Conservation (phyloP, 352 stramenopile species). For the Blastocystis sp. region DNA sequence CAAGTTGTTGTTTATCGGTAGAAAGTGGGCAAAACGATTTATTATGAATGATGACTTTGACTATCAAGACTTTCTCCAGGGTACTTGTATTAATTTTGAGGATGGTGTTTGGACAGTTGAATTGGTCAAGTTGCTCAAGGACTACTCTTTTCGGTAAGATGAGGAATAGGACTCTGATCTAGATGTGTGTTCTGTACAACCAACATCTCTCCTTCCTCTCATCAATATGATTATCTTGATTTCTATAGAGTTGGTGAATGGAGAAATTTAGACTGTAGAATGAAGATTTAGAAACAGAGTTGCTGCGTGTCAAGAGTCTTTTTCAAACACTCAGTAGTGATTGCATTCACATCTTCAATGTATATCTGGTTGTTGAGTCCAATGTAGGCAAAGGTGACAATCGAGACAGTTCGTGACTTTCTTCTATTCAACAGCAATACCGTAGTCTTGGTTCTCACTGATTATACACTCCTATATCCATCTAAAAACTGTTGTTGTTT, state of each 20-base stretch:
- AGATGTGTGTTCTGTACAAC: slow-evolving; percentile 62
- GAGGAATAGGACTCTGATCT: neutral
- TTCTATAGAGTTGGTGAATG: slow-evolving; percentile 16
- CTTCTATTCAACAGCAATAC: slow-evolving; percentile 44
- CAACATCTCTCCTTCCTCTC: slow-evolving; percentile 2
- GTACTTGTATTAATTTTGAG: slow-evolving; percentile 11
- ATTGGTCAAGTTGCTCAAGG: slow-evolving; percentile 37
- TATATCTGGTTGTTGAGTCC: neutral
- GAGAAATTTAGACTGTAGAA: neutral
- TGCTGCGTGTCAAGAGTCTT: slow-evolving; percentile 2
- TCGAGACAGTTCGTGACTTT: slow-evolving; percentile 29
- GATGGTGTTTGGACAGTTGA: slow-evolving; percentile 48
- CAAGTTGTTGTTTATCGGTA: neutral
- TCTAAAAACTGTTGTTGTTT: slow-evolving; percentile 33
- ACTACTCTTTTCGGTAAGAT: slow-evolving; percentile 31
- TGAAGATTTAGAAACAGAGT: neutral
- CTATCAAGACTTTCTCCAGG: slow-evolving; percentile 37
- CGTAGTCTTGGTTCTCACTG: slow-evolving; percentile 5
- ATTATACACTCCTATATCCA: slow-evolving; percentile 35
- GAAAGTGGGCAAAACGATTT: slow-evolving; percentile 55
- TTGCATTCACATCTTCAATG: slow-evolving; percentile 53
- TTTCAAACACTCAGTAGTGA: slow-evolving; percentile 41
- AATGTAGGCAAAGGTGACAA: slow-evolving; percentile 1
- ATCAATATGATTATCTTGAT: slow-evolving; percentile 49
- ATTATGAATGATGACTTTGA: slow-evolving; percentile 55